Evolutionary conservation across 441 rosid species (phyloP).

Genomic region (Adansonia gregorii): DNA sequence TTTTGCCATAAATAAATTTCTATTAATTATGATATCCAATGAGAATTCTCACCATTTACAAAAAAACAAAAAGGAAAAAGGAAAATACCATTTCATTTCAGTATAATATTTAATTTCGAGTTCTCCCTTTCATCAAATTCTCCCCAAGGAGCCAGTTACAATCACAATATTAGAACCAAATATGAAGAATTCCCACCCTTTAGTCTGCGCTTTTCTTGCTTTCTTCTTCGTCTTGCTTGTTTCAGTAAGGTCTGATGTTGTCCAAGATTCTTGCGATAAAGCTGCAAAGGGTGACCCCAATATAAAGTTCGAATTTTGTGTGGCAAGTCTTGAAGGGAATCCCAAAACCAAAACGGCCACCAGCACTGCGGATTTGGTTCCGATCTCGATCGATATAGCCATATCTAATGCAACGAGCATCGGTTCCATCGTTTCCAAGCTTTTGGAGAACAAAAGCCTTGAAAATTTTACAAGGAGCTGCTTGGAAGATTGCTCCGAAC

Average conservation of each 20-base stretch:
- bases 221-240: slow-evolving; percentile 6
- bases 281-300: slow-evolving; percentile 41
- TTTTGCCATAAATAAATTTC: no score
- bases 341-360: slow-evolving; percentile 33
- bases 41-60: no score
- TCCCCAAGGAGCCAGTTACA: no score
- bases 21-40: no score
- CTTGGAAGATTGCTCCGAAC: slow-evolving; percentile 43
- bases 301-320: slow-evolving; percentile 41
- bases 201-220: not conserved
- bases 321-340: slow-evolving; percentile 36
- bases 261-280: slow-evolving; percentile 34
- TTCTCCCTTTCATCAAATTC: no score
- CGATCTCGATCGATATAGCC: slow-evolving; percentile 35
- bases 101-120: no score
- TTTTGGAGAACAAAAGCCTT: slow-evolving; percentile 20
- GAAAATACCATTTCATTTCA: no score
- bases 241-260: slow-evolving; percentile 21
- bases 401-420: slow-evolving; percentile 33
- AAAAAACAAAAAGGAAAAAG: no score
- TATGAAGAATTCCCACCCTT: not conserved
- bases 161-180: not conserved
- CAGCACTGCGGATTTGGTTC: slow-evolving; percentile 30
- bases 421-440: slow-evolving; percentile 17
- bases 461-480: not conserved